phyloP scores from a whole-genome alignment of 1,284 basidiomycete species.

The Erythrobasidium hasegawianum region DNA sequence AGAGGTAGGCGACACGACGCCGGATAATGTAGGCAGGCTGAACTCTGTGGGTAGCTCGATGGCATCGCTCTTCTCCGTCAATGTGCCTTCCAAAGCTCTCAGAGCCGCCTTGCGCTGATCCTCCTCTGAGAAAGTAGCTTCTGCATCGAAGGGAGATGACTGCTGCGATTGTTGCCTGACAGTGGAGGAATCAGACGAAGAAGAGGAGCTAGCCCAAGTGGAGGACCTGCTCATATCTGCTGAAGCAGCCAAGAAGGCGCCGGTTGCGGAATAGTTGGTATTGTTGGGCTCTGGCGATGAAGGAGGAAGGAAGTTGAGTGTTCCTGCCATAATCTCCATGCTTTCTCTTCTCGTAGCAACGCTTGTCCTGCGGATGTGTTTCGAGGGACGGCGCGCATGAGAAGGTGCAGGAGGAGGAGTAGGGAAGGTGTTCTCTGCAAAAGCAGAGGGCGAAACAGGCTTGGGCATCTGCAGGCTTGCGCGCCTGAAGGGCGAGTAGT shows the following conservation, averaged over 20 bases:
- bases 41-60: conserved; percentile 20
- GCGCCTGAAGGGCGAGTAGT: neutral
- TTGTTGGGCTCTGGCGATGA: conserved; percentile 10
- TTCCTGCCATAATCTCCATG: conserved; percentile 44
- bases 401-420: conserved; percentile 2
- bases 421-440: neutral
- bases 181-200: neutral
- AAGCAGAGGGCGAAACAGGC: neutral
- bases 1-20: neutral
- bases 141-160: conserved; percentile 7
- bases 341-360: conserved; percentile 45
- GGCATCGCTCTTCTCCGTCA: conserved; percentile 5
- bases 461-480: neutral
- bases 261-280: conserved; percentile 16
- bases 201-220: neutral
- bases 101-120: conserved; percentile 17
- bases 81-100: conserved; percentile 15
- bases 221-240: neutral
- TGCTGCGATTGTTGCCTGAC: neutral
- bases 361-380: conserved; percentile 40
- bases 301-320: conserved; percentile 33
- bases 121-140: conserved; percentile 12
- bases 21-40: neutral
- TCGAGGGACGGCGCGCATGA: conserved; percentile 42
- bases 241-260: conserved; percentile 10